phyloP scores from a whole-genome alignment of 2,329 filamentous ascomycete genomes.

The Epichloe sp. region DNA sequence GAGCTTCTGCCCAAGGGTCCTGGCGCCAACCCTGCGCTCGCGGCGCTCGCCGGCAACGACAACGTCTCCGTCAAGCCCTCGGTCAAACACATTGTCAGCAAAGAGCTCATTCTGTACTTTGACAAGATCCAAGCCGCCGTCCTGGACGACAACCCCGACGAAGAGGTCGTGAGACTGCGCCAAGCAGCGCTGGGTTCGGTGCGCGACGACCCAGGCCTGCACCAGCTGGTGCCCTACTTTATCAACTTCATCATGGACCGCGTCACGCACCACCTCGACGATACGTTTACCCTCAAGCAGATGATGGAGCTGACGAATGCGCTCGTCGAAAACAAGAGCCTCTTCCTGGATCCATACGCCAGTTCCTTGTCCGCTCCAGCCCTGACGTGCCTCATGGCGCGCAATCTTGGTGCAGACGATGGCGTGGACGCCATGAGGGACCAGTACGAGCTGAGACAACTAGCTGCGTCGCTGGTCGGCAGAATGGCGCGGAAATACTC shows the following conservation, averaged over 20 bases:
- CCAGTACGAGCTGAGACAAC: conserved; percentile 71
- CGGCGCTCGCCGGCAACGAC: conserved; percentile 73
- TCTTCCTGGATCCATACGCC: conserved; percentile 55
- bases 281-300: conserved; percentile 75
- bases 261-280: conserved; percentile 85
- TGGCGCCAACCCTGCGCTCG: conserved; percentile 69
- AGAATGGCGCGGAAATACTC: conserved; percentile 72
- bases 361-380: conserved; percentile 67
- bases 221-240: conserved; percentile 93
- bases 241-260: conserved; percentile 92
- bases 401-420: conserved; percentile 55
- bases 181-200: conserved; percentile 77
- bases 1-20: conserved; percentile 84
- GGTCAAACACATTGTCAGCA: conserved; percentile 91
- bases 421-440: conserved; percentile 40
- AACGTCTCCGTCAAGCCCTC: conserved; percentile 74
- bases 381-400: conserved; percentile 73
- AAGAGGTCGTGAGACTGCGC: conserved; percentile 58
- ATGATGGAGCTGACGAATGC: conserved; percentile 87
- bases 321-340: conserved; percentile 67
- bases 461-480: conserved; percentile 70
- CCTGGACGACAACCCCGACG: conserved; percentile 75
- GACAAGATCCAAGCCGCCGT: conserved; percentile 86
- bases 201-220: conserved; percentile 77
- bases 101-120: conserved; percentile 93